Percentiles rank a stretch among this genome's conserved stretches.
phyloP scores from a whole-genome alignment of 1,139 yeast species.

The Debaryomyces nepalensis region DNA sequence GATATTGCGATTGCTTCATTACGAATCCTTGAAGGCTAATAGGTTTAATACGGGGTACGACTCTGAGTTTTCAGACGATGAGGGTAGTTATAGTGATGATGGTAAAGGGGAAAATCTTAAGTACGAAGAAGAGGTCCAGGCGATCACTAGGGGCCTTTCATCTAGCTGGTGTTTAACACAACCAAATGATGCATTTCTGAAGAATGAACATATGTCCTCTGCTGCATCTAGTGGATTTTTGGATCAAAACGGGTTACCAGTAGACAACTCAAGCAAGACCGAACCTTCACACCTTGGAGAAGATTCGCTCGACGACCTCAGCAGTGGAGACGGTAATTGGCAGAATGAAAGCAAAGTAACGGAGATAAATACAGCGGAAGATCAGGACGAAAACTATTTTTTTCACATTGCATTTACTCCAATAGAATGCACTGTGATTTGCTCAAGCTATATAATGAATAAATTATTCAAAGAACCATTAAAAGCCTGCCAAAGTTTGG shows the following conservation, averaged over 20 bases:
- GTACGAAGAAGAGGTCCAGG: neutral
- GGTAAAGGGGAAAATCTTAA: conserved; percentile 15
- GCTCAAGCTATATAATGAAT: conserved; percentile 43
- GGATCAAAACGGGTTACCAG: conserved; percentile 21
- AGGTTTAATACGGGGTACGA: conserved; percentile 19
- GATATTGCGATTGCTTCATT: conserved; percentile 44
- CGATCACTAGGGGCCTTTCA: neutral
- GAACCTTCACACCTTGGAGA: conserved; percentile 6
- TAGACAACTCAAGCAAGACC: conserved; percentile 31
- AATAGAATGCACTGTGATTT: conserved; percentile 58
- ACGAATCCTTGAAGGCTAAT: conserved; percentile 22
- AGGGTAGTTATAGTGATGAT: conserved; percentile 24
- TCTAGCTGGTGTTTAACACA: conserved; percentile 1
- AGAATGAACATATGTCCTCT: conserved; percentile 17
- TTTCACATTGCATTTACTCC: conserved; percentile 64
- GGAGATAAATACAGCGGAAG: conserved; percentile 14
- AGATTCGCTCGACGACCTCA: conserved; percentile 20
- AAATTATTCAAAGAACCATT: conserved; percentile 44
- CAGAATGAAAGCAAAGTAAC: conserved; percentile 3
- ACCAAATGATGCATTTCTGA: neutral
- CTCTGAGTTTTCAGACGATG: conserved; percentile 22
- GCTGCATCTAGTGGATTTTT: conserved; percentile 18
- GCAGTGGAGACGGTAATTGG: conserved; percentile 1
- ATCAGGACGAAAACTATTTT: conserved; percentile 37
- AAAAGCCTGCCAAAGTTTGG: conserved; percentile 29